phyloP scores from a whole-genome alignment of 306 rosid species.

The Prunus padus region DNA sequence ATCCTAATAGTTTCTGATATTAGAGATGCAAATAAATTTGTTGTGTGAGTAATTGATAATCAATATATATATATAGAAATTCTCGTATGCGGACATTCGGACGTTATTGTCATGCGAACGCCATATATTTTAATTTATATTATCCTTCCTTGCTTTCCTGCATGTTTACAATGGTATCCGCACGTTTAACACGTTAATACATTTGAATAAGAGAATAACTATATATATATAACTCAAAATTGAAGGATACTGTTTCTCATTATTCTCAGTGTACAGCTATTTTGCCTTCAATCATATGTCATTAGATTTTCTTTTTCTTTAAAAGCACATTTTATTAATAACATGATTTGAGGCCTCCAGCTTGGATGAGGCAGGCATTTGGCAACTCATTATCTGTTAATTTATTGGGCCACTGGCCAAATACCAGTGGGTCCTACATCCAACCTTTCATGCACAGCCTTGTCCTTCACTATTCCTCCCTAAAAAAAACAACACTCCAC shows the following conservation, averaged over 20 bases:
- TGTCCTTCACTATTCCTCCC: not conserved
- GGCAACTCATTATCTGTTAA: not conserved
- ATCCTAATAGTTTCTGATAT: not conserved
- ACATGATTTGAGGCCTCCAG: constrained; percentile 1
- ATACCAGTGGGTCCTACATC: not conserved
- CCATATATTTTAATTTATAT: too few species aligned
- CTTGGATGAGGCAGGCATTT: not conserved
- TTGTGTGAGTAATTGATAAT: not conserved
- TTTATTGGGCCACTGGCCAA: not conserved
- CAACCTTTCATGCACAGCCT: not conserved
- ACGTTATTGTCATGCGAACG: too few species aligned
- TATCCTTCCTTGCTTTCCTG: too few species aligned
- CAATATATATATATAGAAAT: too few species aligned
- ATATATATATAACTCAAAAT: too few species aligned
- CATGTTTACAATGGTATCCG: too few species aligned
- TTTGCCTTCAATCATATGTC: not conserved
- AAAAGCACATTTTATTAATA: not conserved
- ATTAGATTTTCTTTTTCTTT: not conserved
- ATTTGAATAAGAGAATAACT: too few species aligned
- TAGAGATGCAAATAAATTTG: not conserved
- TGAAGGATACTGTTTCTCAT: not conserved
- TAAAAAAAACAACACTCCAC: not conserved
- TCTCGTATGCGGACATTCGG: too few species aligned
- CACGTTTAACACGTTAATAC: too few species aligned
- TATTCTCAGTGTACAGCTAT: not conserved